Evolutionary conservation across 139 green algal species (phyloP), one percentile per base, ranked within the genome.

Genomic region (Eudorina sp.): DNA sequence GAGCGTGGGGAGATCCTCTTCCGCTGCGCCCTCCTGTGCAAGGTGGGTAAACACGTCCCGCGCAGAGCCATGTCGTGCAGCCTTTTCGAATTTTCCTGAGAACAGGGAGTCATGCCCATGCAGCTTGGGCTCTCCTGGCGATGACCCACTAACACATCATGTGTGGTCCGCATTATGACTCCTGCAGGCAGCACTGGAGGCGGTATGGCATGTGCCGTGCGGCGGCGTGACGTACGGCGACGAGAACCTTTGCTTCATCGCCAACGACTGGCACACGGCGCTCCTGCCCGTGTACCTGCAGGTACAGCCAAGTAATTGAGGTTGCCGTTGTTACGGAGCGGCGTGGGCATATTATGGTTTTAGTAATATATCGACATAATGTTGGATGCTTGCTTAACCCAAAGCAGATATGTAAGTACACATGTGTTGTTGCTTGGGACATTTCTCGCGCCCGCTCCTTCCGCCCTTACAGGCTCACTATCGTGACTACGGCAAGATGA

Each of bases 401-500:
- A n/a, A n/a, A n/a, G n/a, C n/a, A n/a, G n/a, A n/a, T n/a, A n/a
- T n/a, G n/a, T n/a, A n/a, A n/a, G n/a, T n/a, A n/a, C n/a, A n/a
- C n/a, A n/a, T n/a, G n/a, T n/a, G n/a, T n/a, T n/a, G n/a, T n/a
- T n/a, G n/a, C n/a, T n/a, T n/a, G n/a, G n/a, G n/a, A n/a, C n/a
- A n/a, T n/a, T n/a, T n/a, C n/a, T n/a, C n/a, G n/a, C n/a, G n/a
- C n/a, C n/a, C n/a, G n/a, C n/a, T n/a, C n/a, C n/a, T n/a, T n/a
- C n/a, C n/a, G n/a, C n/a, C n/a, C 53, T n/a, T 58, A 5, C 96
- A 99, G 96, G 98, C 95, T 8, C 97, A 99, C 91, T 99, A 99
- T 93, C 94, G 97, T n/a, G 97, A 99, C 87, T 93, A 98, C 78
- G 96, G 94, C 66, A 93, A 99, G 92, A 96, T 98, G 93, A 93